A percentile compares a stretch with the other conserved stretches of the same genome.
Evolutionary conservation across 148 eudicot genomes (phyloP).

Genomic region (Drosera capensis): DNA sequence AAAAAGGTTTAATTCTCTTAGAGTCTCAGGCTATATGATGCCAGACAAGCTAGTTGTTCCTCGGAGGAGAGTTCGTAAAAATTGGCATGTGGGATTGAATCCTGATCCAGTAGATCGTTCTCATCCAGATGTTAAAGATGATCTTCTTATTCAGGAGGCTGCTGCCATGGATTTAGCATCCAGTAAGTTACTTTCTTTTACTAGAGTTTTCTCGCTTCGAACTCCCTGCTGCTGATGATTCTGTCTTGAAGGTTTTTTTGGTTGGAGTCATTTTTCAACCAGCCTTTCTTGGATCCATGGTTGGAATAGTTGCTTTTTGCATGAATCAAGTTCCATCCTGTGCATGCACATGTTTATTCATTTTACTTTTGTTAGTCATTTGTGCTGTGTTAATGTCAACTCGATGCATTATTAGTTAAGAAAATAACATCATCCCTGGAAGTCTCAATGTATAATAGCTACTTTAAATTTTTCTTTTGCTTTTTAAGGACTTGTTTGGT

Average conservation of each 20-base stretch:
- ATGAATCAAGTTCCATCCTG: too few species aligned
- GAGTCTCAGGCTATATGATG: slow-evolving; percentile 95
- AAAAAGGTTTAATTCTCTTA: slow-evolving; percentile 12
- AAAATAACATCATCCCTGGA: too few species aligned
- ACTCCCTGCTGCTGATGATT: background rate
- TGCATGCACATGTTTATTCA: too few species aligned
- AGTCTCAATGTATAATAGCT: too few species aligned
- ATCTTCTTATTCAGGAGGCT: slow-evolving; percentile 59
- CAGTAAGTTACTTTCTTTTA: slow-evolving; percentile 34
- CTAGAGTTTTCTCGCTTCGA: background rate
- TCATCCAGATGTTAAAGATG: slow-evolving; percentile 95
- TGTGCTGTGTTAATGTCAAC: too few species aligned
- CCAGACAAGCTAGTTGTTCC: slow-evolving; percentile 88
- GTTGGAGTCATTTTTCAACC: background rate
- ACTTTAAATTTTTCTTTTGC: too few species aligned
- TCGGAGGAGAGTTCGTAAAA: slow-evolving; percentile 59
- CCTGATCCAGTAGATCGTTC: slow-evolving; percentile 86
- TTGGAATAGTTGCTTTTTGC: too few species aligned
- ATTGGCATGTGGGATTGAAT: slow-evolving; percentile 77
- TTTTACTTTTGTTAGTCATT: too few species aligned
- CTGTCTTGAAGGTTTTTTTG: background rate
- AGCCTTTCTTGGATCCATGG: too few species aligned
- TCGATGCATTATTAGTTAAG: too few species aligned
- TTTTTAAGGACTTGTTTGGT: too few species aligned
- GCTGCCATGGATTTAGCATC: slow-evolving; percentile 27